These are phyloP conservation scores for Aspergillus kassunensis DNA, from an alignment of 495 filamentous ascomycete genomes.

Conservation along the genomic window DNA sequence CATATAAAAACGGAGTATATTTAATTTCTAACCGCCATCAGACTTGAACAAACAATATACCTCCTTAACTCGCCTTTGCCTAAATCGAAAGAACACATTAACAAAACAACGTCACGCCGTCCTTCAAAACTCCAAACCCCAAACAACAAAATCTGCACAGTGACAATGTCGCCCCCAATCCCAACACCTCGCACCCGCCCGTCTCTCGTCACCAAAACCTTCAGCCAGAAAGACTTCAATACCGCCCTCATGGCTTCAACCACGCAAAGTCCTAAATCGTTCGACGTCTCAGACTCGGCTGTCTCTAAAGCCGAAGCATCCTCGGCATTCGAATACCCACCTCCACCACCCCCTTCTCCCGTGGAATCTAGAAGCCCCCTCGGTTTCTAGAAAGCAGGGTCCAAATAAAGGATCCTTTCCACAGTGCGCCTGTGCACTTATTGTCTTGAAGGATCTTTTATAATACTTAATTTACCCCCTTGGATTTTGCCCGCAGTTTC, in stretches of 20 bases:
- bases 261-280: conserved; percentile 29
- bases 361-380: conserved; percentile 29
- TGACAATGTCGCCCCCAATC: conserved; percentile 16
- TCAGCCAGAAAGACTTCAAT: conserved; percentile 38
- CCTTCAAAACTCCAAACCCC: neutral
- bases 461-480: no score
- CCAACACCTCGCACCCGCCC: conserved; percentile 19
- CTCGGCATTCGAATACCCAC: conserved; percentile 23
- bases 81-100: no score
- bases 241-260: conserved; percentile 37
- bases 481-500: no score
- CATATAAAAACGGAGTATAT: neutral
- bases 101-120: no score
- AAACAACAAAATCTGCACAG: conserved; percentile 13
- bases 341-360: conserved; percentile 46
- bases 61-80: no score
- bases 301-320: neutral
- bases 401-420: no score
- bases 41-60: no score
- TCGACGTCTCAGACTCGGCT: conserved; percentile 13
- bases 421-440: neutral
- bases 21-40: neutral
- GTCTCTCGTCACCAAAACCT: conserved; percentile 28
- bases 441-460: no score
- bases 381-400: conserved; percentile 1